Percentiles rank a stretch among this genome's conserved stretches.
phyloP scores from a whole-genome alignment of 2,329 filamentous ascomycete species.

The Bertia moriformis region DNA sequence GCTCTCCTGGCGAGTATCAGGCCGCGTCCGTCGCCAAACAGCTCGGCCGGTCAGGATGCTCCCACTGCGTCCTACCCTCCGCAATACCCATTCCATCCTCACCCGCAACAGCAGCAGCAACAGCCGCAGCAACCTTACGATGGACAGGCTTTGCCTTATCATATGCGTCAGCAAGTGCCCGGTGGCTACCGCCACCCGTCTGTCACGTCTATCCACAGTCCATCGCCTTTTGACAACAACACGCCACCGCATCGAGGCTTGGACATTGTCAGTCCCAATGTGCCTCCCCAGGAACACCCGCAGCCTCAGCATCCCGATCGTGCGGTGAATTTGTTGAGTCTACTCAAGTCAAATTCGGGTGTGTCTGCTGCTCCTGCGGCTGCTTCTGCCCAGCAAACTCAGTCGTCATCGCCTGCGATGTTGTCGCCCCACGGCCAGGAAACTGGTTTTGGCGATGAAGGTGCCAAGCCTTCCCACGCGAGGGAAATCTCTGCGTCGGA shows the following conservation, averaged over 20 bases:
- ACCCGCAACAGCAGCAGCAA: neutral
- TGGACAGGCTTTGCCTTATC: neutral
- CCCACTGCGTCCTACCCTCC: neutral
- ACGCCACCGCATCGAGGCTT: neutral
- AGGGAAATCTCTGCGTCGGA: neutral
- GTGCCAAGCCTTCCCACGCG: neutral
- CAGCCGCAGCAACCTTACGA: neutral
- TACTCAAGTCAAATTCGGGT: neutral
- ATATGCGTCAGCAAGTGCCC: neutral
- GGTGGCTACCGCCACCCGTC: neutral
- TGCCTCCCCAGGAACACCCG: neutral
- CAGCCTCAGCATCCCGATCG: neutral
- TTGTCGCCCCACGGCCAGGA: neutral
- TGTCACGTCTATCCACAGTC: neutral
- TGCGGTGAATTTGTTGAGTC: neutral
- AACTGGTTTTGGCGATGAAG: neutral
- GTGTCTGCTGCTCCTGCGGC: neutral
- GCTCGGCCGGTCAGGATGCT: neutral
- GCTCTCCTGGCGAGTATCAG: neutral
- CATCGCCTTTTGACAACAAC: neutral
- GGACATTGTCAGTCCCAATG: neutral
- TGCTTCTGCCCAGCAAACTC: neutral
- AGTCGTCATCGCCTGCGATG: neutral
- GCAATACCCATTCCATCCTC: neutral
- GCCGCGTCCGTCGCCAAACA: neutral